Conservation (phyloP, 768 basidiomycete species). For the Boletus fagicola region DNA sequence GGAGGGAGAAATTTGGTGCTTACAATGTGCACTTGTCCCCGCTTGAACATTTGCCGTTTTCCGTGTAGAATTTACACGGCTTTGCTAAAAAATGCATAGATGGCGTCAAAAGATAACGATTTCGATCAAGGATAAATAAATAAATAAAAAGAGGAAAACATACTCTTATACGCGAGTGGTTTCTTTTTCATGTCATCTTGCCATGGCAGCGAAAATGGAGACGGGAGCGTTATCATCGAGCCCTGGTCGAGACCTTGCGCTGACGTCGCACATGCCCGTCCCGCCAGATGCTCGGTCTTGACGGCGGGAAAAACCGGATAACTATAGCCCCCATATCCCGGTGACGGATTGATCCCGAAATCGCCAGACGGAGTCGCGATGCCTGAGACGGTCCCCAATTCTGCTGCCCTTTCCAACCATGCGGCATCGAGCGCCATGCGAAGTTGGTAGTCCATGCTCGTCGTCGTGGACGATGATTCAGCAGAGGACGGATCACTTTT, state of each 20-base stretch:
- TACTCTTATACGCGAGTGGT: slow-evolving; percentile 31
- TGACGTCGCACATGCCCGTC: slow-evolving; percentile 11
- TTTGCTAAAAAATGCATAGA: slow-evolving; percentile 42
- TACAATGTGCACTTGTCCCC: slow-evolving; percentile 61
- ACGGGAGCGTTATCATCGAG: not conserved
- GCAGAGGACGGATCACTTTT: slow-evolving; percentile 28
- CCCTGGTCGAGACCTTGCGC: slow-evolving; percentile 1
- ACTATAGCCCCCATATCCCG: slow-evolving; percentile 8
- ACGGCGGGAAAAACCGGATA: slow-evolving; percentile 17
- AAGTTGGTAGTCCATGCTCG: slow-evolving; percentile 12
- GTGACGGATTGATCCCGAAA: slow-evolving; percentile 11
- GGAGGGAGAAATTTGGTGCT: slow-evolving; percentile 23
- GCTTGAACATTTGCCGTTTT: slow-evolving; percentile 48
- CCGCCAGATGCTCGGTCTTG: slow-evolving; percentile 8
- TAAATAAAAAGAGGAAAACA: not conserved
- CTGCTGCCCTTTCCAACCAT: not conserved
- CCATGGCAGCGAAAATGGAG: slow-evolving; percentile 2
- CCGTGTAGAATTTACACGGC: slow-evolving; percentile 54
- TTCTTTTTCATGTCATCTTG: slow-evolving; percentile 23
- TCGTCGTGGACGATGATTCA: slow-evolving; percentile 17
- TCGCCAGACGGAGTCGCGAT: slow-evolving; percentile 9
- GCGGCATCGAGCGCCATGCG: slow-evolving; percentile 7
- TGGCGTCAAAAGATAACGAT: not conserved
- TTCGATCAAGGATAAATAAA: not conserved
- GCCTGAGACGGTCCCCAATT: not conserved